Evolutionary conservation across 345 rosid genomes (phyloP).

Genomic region (Eucalyptus marginata): DNA sequence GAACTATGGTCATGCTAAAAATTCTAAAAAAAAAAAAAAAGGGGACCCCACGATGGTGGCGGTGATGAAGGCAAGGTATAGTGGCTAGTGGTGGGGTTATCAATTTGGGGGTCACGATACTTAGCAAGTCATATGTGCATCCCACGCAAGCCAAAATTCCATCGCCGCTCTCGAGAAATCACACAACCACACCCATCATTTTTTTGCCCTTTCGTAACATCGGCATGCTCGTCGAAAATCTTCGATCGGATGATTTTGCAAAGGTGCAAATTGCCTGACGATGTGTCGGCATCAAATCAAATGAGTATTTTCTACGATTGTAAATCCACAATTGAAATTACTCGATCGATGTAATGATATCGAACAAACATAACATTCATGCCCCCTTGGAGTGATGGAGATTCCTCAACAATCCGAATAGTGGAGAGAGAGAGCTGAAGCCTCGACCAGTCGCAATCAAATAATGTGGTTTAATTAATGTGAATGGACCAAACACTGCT

Average conservation of each 20-base stretch:
- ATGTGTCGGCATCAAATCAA: background rate
- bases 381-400: background rate
- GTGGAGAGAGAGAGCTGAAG: background rate
- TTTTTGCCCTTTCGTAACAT: background rate
- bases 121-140: background rate
- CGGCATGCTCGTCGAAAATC: background rate
- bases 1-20: background rate
- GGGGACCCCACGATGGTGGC: background rate
- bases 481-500: background rate
- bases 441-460: background rate
- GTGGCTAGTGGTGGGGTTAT: background rate
- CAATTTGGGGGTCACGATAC: background rate
- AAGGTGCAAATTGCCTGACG: accelerated
- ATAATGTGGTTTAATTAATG: background rate
- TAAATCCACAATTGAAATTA: background rate
- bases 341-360: background rate
- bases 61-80: background rate
- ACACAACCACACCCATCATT: background rate
- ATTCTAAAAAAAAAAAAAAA: background rate
- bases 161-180: background rate
- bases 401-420: background rate
- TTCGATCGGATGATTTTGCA: background rate
- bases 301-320: background rate
- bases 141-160: background rate
- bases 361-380: background rate